Conservation (phyloP, 345 rosid genomes). For the Tarenaya hassleriana region DNA sequence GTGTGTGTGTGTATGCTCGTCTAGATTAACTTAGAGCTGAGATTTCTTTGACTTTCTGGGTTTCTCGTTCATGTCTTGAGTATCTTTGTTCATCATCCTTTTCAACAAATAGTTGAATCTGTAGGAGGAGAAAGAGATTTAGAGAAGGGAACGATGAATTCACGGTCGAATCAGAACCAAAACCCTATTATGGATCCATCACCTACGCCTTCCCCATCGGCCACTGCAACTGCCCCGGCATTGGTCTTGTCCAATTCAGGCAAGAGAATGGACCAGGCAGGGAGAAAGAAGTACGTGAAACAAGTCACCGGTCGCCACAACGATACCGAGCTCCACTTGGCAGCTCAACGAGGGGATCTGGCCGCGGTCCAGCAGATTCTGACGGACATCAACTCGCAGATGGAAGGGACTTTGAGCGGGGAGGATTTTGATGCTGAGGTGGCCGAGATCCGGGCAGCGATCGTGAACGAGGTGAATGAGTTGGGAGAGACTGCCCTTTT, state of each 20-base stretch:
- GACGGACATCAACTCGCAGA: constrained; percentile 59
- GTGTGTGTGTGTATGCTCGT: constrained; percentile 10
- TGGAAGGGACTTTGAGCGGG: constrained; percentile 58
- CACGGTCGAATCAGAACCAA: constrained; percentile 36
- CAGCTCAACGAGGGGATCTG: constrained; percentile 83
- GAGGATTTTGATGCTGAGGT: constrained; percentile 71
- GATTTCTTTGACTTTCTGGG: constrained; percentile 21
- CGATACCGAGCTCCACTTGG: constrained; percentile 80
- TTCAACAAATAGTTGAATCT: constrained; percentile 5
- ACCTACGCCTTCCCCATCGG: constrained; percentile 71
- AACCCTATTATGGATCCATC: constrained; percentile 44
- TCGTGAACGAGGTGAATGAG: constrained; percentile 91
- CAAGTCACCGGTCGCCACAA: constrained; percentile 90
- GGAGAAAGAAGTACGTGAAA: constrained; percentile 86
- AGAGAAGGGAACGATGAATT: constrained; percentile 48
- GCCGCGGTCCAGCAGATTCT: constrained; percentile 70
- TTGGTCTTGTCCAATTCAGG: constrained; percentile 72
- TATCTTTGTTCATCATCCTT: constrained; percentile 6
- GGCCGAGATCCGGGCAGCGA: constrained; percentile 69
- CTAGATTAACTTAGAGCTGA: too few species aligned
- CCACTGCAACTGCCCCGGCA: constrained; percentile 75
- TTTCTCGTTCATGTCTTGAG: constrained; percentile 8
- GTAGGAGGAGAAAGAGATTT: constrained; percentile 56
- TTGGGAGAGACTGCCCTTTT: constrained; percentile 86
- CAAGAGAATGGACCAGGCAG: constrained; percentile 86